Conservation (phyloP, 2,329 filamentous ascomycete species). For the Paraphaeosphaeria minitans region DNA sequence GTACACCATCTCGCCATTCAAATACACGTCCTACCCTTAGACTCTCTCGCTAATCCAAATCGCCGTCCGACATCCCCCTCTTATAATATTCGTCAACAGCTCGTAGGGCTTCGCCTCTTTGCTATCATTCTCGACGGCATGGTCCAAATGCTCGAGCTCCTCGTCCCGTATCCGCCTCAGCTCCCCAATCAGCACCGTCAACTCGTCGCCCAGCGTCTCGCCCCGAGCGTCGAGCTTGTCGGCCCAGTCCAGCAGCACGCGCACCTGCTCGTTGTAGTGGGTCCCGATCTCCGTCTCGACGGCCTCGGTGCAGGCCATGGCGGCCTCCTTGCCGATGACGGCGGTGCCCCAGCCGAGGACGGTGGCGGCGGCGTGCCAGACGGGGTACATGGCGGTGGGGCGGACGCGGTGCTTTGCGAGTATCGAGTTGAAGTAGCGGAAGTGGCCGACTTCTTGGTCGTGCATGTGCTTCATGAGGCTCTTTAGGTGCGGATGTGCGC, state of each 20-base stretch:
- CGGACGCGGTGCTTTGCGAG: slow-evolving; percentile 86
- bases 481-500: slow-evolving; percentile 82
- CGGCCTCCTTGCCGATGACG: slow-evolving; percentile 85
- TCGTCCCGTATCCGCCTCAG: slow-evolving; percentile 89
- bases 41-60: slow-evolving; percentile 88
- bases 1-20: slow-evolving; percentile 2
- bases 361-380: slow-evolving; percentile 83
- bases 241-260: slow-evolving; percentile 80
- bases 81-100: slow-evolving; percentile 82
- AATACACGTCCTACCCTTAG: slow-evolving; percentile 42
- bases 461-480: slow-evolving; percentile 98
- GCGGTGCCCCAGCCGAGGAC: slow-evolving; percentile 89
- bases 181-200: slow-evolving; percentile 72
- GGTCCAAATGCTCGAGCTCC: slow-evolving; percentile 94
- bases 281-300: slow-evolving; percentile 97
- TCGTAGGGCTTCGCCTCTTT: slow-evolving; percentile 90
- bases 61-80: slow-evolving; percentile 86
- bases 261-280: slow-evolving; percentile 94
- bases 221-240: slow-evolving; percentile 75
- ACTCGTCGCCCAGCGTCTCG: slow-evolving; percentile 79
- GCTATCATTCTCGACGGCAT: slow-evolving; percentile 91
- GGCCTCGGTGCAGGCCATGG: slow-evolving; percentile 98
- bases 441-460: slow-evolving; percentile 89
- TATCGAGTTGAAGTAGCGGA: slow-evolving; percentile 82
- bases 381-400: slow-evolving; percentile 87